phyloP scores from a whole-genome alignment of 805 yeast species.

The Millerago galiae region DNA sequence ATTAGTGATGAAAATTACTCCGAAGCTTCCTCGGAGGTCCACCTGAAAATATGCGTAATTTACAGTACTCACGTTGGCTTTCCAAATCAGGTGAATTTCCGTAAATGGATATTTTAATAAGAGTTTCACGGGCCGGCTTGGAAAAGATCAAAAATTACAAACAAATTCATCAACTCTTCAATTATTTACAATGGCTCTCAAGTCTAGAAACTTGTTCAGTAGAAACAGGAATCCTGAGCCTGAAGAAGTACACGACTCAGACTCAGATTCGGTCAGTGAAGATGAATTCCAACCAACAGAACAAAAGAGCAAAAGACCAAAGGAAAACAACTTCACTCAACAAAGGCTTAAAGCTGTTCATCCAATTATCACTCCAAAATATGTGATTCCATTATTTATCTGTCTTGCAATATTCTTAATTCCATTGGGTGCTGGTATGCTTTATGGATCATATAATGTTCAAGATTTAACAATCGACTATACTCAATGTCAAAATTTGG shows the following conservation, averaged over 20 bases:
- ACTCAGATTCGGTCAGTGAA: constrained; percentile 40
- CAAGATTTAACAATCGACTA: constrained; percentile 72
- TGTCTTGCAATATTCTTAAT: constrained; percentile 74
- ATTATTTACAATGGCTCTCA: constrained; percentile 14
- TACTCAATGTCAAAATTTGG: constrained; percentile 55
- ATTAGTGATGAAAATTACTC: constrained; percentile 10
- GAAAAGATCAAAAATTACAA: background rate
- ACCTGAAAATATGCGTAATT: constrained; percentile 1
- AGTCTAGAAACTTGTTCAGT: constrained; percentile 22
- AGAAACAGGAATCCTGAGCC: constrained; percentile 10
- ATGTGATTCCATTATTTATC: constrained; percentile 78
- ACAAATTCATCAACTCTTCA: background rate
- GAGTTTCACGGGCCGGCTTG: background rate
- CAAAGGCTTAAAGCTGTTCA: constrained; percentile 50
- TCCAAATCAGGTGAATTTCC: background rate
- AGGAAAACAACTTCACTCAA: constrained; percentile 70
- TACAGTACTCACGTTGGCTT: constrained; percentile 2
- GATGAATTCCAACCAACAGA: constrained; percentile 32
- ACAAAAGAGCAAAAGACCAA: constrained; percentile 56
- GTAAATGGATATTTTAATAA: background rate
- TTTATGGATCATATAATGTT: constrained; percentile 63
- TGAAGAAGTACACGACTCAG: constrained; percentile 23
- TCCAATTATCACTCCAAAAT: constrained; percentile 85
- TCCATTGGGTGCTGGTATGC: constrained; percentile 82
- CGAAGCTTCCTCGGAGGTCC: too few species aligned